phyloP scores from a whole-genome alignment of 768 basidiomycete species.

The Lentinus brumalis region DNA sequence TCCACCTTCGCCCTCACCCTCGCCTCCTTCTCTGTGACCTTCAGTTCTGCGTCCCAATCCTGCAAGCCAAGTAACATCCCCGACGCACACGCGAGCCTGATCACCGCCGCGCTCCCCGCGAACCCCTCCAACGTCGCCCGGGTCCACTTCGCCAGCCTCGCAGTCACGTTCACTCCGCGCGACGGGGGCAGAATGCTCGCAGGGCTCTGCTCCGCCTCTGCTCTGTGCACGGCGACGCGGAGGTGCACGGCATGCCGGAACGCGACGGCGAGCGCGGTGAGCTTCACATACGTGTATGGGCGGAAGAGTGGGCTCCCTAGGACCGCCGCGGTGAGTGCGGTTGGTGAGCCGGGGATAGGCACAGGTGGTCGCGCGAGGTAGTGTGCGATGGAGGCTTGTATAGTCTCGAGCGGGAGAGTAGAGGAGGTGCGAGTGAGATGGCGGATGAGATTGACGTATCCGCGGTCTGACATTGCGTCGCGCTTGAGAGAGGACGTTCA shows the following conservation, averaged over 20 bases:
- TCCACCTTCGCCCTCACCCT: conserved; percentile 49
- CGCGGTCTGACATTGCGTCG: conserved; percentile 28
- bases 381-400: conserved; percentile 60
- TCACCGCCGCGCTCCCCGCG: conserved; percentile 62
- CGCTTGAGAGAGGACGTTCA: neutral
- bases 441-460: conserved; percentile 47
- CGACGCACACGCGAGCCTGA: conserved; percentile 61
- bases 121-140: conserved; percentile 26
- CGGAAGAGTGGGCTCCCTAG: conserved; percentile 59
- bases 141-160: conserved; percentile 35
- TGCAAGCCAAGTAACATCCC: conserved; percentile 68
- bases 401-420: conserved; percentile 46
- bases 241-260: conserved; percentile 64
- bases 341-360: conserved; percentile 40
- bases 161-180: conserved; percentile 33
- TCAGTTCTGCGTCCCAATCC: conserved; percentile 45
- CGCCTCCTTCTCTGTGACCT: conserved; percentile 28
- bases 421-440: conserved; percentile 52
- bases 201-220: conserved; percentile 28
- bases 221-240: conserved; percentile 45
- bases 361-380: conserved; percentile 50
- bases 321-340: conserved; percentile 56
- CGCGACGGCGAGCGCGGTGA: conserved; percentile 52
- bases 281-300: conserved; percentile 46
- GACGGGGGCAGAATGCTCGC: conserved; percentile 28